These are phyloP conservation scores for Podila minutissima DNA, from an alignment of 192 early-diverging fungal genomes.

Conservation along the genomic window DNA sequence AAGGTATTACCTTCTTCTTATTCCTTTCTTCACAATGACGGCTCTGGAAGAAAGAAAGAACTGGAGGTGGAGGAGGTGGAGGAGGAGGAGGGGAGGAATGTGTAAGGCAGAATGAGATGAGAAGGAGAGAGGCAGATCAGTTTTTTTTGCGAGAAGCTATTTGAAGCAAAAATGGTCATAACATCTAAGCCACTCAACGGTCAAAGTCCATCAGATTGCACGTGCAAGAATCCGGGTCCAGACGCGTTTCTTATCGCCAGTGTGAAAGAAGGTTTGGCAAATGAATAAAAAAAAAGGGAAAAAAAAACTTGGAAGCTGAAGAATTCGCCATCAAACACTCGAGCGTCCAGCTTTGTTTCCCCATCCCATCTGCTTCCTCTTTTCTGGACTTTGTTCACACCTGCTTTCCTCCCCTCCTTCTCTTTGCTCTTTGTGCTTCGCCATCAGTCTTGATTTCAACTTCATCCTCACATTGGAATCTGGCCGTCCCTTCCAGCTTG, in stretches of 20 bases:
- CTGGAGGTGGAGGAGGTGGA: background rate
- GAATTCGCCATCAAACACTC: no score
- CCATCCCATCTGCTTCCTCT: background rate
- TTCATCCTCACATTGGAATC: background rate
- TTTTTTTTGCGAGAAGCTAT: background rate
- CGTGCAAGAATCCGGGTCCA: background rate
- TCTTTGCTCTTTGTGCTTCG: background rate
- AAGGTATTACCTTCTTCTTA: conserved; percentile 2
- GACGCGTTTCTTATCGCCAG: background rate
- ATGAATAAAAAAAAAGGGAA: background rate
- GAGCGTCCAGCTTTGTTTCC: background rate
- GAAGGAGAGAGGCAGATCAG: conserved; percentile 2
- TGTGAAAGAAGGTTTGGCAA: background rate
- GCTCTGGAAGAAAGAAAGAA: background rate
- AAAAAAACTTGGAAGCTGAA: background rate
- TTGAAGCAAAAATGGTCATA: background rate
- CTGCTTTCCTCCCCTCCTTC: background rate
- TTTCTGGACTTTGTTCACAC: background rate
- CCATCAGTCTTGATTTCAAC: no score
- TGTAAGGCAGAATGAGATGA: background rate
- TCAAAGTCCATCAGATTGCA: background rate
- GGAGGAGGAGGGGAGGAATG: background rate
- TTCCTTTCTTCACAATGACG: background rate
- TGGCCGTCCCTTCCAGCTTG: background rate
- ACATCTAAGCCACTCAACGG: background rate